Percentiles rank a stretch among this genome's conserved stretches.
These are phyloP conservation scores for Cyberlindnera saturnus DNA, from an alignment of 805 yeast species.

Conservation along the genomic window DNA sequence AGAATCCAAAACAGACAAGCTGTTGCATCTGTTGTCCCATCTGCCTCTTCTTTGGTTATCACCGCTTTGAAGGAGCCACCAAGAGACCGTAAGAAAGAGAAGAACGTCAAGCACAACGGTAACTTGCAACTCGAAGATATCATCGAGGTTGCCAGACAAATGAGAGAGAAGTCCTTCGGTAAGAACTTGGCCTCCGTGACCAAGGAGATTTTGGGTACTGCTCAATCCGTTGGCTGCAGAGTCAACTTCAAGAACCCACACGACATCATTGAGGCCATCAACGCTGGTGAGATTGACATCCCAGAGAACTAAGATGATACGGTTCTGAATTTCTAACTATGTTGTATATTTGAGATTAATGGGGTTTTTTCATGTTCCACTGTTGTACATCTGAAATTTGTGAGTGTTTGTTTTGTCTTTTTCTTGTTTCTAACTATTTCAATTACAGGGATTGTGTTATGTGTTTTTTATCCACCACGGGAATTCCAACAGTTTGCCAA, in stretches of 20 bases:
- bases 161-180: conserved; percentile 97
- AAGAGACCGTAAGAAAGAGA: conserved; percentile 99
- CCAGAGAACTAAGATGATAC: conserved; percentile 59
- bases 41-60: conserved; percentile 98
- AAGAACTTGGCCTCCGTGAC: conserved; percentile 94
- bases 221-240: conserved; percentile 99
- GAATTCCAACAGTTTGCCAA: conserved; percentile 62
- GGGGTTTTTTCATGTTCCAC: conserved; percentile 12
- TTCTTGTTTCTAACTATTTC: conserved; percentile 1
- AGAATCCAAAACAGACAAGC: conserved; percentile 99
- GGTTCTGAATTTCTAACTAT: conserved; percentile 10
- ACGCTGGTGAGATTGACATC: conserved; percentile 95
- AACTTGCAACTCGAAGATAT: conserved; percentile 96
- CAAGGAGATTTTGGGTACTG: conserved; percentile 99
- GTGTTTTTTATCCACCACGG: neutral
- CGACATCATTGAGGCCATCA: conserved; percentile 96
- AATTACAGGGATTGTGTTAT: neutral
- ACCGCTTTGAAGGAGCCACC: conserved; percentile 99
- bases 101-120: conserved; percentile 99
- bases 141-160: conserved; percentile 93
- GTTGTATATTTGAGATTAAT: conserved; percentile 20
- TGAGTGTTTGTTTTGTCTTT: neutral
- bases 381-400: neutral
- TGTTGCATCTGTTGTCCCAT: conserved; percentile 96
- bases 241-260: conserved; percentile 99